A percentile compares a stretch with the other conserved stretches of the same genome.
These are phyloP conservation scores for Teratosphaeria nubilosa DNA, from an alignment of 2,329 filamentous ascomycete species.

Conservation along the genomic window DNA sequence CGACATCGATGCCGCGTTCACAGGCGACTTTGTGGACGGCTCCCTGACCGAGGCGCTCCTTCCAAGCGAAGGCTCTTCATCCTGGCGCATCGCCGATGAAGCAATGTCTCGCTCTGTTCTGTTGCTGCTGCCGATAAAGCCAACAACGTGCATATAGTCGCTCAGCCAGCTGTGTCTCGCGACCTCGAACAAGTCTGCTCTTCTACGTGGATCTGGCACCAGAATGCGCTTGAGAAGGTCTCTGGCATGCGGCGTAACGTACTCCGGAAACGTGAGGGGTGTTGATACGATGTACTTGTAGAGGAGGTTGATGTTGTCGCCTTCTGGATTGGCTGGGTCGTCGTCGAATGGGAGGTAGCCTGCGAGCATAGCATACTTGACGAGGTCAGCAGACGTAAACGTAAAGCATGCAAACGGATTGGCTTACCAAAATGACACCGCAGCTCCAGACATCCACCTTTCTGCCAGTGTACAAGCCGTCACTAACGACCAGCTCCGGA, in stretches of 20 bases:
- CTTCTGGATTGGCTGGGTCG: constrained; percentile 94
- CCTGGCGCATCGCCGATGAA: constrained; percentile 56
- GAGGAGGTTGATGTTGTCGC: constrained; percentile 95
- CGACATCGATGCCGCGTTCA: constrained; percentile 11
- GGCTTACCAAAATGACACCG: constrained; percentile 86
- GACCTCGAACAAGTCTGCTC: constrained; percentile 93
- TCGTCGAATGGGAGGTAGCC: constrained; percentile 97
- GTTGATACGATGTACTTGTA: constrained; percentile 99
- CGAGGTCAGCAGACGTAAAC: constrained; percentile 4
- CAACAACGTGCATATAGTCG: constrained; percentile 92
- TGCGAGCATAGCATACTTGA: constrained; percentile 96
- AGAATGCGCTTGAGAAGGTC: constrained; percentile 87
- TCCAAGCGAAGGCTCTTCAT: constrained; percentile 49
- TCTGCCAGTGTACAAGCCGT: constrained; percentile 90
- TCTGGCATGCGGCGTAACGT: constrained; percentile 90
- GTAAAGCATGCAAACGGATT: not conserved
- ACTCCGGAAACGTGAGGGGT: constrained; percentile 94
- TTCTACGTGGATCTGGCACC: constrained; percentile 86
- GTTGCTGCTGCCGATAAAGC: constrained; percentile 92
- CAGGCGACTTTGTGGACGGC: constrained; percentile 45
- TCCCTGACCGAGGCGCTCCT: constrained; percentile 90
- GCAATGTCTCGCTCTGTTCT: constrained; percentile 79
- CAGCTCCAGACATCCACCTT: constrained; percentile 99
- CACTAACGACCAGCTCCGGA: constrained; percentile 91
- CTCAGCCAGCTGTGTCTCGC: constrained; percentile 96